phyloP scores from a whole-genome alignment of 768 basidiomycete genomes.

The Fomitopsis serialis region DNA sequence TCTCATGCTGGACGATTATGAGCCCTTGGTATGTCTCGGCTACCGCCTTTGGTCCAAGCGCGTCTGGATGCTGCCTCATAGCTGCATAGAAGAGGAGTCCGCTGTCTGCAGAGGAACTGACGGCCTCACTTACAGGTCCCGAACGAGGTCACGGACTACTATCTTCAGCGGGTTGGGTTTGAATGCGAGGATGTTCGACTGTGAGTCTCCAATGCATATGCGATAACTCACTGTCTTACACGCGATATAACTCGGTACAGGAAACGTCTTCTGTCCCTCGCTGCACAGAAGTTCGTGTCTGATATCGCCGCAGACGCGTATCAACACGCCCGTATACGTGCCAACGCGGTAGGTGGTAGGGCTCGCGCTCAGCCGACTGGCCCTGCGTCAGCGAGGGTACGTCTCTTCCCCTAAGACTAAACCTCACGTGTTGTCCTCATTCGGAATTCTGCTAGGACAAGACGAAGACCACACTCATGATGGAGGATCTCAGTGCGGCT shows the following conservation, averaged over 20 bases:
- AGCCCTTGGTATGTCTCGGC: constrained; percentile 68
- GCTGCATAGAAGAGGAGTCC: neutral
- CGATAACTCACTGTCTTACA: too few relatives aligned
- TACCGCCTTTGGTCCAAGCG: neutral
- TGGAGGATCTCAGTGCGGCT: constrained; percentile 94
- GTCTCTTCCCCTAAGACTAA: constrained; percentile 13
- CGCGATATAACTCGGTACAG: too few relatives aligned
- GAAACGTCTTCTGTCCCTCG: constrained; percentile 90
- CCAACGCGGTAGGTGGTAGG: constrained; percentile 71
- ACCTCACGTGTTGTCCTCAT: neutral
- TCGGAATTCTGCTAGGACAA: constrained; percentile 53
- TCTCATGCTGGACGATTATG: constrained; percentile 94
- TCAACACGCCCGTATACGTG: constrained; percentile 94
- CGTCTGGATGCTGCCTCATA: too few relatives aligned
- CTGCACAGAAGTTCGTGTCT: constrained; percentile 96
- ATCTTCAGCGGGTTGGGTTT: constrained; percentile 92
- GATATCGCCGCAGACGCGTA: constrained; percentile 96
- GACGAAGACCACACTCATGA: constrained; percentile 89
- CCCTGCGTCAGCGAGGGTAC: constrained; percentile 59
- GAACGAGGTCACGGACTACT: constrained; percentile 96
- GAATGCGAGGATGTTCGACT: constrained; percentile 91
- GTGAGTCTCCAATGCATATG: constrained; percentile 38
- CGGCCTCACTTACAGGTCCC: constrained; percentile 60
- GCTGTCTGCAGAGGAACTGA: constrained; percentile 1
- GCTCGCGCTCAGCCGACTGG: constrained; percentile 57